Base-by-base conservation (phyloP, 73 alveolate genomes). In the Tetrahymena thermophila region DNA sequence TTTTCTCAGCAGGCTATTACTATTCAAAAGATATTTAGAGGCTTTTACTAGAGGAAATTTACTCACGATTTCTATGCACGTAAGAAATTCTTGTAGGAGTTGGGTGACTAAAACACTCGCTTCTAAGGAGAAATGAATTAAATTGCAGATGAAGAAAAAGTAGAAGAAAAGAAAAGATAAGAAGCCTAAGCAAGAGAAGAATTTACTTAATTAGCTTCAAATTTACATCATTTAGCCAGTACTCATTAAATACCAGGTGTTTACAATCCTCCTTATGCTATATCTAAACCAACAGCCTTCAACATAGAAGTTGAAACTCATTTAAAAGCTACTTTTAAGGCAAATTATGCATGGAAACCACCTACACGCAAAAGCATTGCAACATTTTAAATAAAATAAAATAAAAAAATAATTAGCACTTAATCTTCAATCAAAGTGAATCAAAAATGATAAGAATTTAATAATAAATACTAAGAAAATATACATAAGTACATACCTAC, bases 261-360 rank as follows among this genome's bases (percentile, higher is more conserved):
- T 16, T 95, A 50, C 94, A 95, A 95, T 43, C 97, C 97, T 44
- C 97, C 97, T 37, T 95, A 84, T 95, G 97, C 97, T 34, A 85
- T 85, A 34, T 94, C 93, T 34, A 95, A 43, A 35, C 97, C 97
- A 34, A 95, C 93, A 35, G 97, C 97, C 1, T 95, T 95, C 93
- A 94, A 95, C 56, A n/a, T 95, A 43, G 97, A 95, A 34, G 97
- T 95, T 50, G 97, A 95, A 55, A 95, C 97, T n/a, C 95, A 95
- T 42, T 56, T 95, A 25, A 95, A 89, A 95, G 94, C 85, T n/a
- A 94, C 97, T 43, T 95, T 95, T 56, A 28, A 95, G 83, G 94
- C 97, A 15, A 95, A 85, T 95, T 85, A 85, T 85, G 34, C 89
- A 71, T 71, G 89, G 89, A 71, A 71, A 31, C 40, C 89, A 1